Conservation (phyloP, 495 filamentous ascomycete genomes). For the Aspergillus avenaceus region DNA sequence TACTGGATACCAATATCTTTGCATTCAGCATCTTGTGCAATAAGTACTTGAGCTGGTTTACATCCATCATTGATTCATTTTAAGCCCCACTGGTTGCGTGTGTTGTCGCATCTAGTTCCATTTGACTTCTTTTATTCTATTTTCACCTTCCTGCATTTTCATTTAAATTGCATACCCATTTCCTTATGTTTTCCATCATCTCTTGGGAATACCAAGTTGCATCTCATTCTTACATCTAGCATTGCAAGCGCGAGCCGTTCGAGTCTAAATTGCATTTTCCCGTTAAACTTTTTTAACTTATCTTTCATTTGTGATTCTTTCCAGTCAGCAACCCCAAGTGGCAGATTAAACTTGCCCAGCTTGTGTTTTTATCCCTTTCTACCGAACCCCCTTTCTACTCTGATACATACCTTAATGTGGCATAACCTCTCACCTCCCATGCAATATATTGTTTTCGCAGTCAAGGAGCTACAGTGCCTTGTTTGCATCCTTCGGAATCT, state of each 20-base stretch:
- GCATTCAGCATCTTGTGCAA: conserved; percentile 12
- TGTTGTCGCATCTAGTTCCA: conserved; percentile 1
- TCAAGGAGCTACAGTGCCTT: background rate
- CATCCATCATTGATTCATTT: conserved; percentile 12
- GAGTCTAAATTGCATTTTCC: conserved; percentile 37
- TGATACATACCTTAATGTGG: conserved; percentile 34
- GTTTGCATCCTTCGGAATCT: conserved; percentile 7
- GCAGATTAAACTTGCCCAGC: conserved; percentile 8
- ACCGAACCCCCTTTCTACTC: conserved; percentile 5
- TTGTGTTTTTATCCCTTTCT: conserved; percentile 11
- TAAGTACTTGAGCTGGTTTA: conserved; percentile 14
- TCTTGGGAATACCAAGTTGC: conserved; percentile 35
- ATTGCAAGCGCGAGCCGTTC: conserved; percentile 50
- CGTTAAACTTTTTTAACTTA: conserved; percentile 16
- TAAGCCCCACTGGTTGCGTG: conserved; percentile 8
- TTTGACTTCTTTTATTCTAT: conserved; percentile 4
- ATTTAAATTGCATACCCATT: conserved; percentile 46
- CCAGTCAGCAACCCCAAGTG: conserved; percentile 1
- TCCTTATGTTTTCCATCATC: conserved; percentile 27
- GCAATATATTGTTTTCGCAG: conserved; percentile 1
- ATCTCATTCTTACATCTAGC: conserved; percentile 41
- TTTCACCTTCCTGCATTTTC: conserved; percentile 23
- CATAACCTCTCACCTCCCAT: conserved; percentile 17
- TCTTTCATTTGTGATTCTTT: conserved; percentile 5
- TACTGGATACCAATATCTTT: conserved; percentile 6